Evolutionary conservation across 306 rosid species (phyloP).

Genomic region (Castanopsis chinensis): DNA sequence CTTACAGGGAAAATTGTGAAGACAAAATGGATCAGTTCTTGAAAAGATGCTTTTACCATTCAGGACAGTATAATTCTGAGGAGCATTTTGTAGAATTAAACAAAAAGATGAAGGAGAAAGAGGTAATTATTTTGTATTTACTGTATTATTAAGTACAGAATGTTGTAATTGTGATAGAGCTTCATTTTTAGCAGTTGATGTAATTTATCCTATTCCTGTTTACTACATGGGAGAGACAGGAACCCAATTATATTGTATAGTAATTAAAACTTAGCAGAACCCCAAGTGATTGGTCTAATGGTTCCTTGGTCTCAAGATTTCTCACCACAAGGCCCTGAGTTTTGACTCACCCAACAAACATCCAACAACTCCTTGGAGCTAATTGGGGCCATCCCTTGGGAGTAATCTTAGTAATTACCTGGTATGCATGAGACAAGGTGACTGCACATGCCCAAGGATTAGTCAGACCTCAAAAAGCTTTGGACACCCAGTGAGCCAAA

Average conservation of each 20-base stretch:
- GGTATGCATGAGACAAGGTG: too few relatives aligned
- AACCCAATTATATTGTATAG: neutral
- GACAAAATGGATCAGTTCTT: constrained; percentile 88
- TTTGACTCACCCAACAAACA: too few relatives aligned
- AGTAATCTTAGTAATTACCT: too few relatives aligned
- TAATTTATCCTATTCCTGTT: neutral
- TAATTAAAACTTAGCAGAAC: neutral
- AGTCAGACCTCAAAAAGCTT: too few relatives aligned
- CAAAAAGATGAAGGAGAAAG: constrained; percentile 68
- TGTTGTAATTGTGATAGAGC: neutral
- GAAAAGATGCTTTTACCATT: constrained; percentile 87
- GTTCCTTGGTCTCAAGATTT: too few relatives aligned
- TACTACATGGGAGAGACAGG: neutral
- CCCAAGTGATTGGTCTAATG: too few relatives aligned
- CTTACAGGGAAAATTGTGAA: constrained; percentile 76
- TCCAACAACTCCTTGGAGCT: too few relatives aligned
- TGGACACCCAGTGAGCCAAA: too few relatives aligned
- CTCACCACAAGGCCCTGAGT: too few relatives aligned
- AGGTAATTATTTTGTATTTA: constrained; percentile 40
- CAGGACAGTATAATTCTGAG: constrained; percentile 80
- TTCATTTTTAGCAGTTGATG: neutral
- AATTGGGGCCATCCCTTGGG: too few relatives aligned
- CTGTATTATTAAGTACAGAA: neutral
- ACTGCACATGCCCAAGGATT: too few relatives aligned
- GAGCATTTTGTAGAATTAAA: constrained; percentile 65